These are phyloP conservation scores for Themeda triandra DNA, from an alignment of 176 grass and related monocot genomes.

Conservation along the genomic window DNA sequence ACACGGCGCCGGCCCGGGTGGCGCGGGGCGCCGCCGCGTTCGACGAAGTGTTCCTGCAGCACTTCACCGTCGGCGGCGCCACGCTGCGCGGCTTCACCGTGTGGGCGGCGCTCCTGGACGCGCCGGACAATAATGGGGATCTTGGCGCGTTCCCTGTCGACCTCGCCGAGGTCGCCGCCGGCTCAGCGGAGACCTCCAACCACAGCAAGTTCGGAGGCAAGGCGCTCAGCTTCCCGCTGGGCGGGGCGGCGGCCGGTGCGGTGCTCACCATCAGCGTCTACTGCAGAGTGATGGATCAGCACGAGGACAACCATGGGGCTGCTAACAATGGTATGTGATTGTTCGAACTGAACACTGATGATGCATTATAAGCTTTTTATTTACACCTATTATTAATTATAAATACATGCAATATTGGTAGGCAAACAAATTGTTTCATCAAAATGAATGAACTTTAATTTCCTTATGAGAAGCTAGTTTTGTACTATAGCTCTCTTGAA, in stretches of 20 bases:
- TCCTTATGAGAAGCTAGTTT: neutral
- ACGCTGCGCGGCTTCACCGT: slow-evolving; percentile 56
- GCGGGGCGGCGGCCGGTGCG: slow-evolving; percentile 52
- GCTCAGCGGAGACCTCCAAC: slow-evolving; percentile 29
- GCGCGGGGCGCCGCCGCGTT: slow-evolving; percentile 44
- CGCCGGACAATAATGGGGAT: slow-evolving; percentile 40
- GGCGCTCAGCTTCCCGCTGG: slow-evolving; percentile 66
- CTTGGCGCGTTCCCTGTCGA: slow-evolving; percentile 74
- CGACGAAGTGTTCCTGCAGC: slow-evolving; percentile 84
- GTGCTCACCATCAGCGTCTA: slow-evolving; percentile 63
- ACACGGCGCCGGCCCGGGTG: slow-evolving; percentile 57
- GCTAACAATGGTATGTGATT: slow-evolving; percentile 28
- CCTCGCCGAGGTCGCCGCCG: slow-evolving; percentile 47
- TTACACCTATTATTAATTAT: too few species aligned
- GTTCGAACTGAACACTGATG: neutral
- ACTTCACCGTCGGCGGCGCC: slow-evolving; percentile 46
- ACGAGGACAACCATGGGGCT: slow-evolving; percentile 27
- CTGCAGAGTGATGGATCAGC: slow-evolving; percentile 67
- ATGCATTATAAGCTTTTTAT: neutral
- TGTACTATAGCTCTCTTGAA: neutral
- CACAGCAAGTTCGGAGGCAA: slow-evolving; percentile 57
- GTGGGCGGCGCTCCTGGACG: slow-evolving; percentile 73
- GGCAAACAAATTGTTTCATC: neutral
- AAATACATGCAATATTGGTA: neutral
- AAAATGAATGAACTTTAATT: neutral